phyloP scores from a whole-genome alignment of 176 grass and related monocot species.

The Aegilops longissima region DNA sequence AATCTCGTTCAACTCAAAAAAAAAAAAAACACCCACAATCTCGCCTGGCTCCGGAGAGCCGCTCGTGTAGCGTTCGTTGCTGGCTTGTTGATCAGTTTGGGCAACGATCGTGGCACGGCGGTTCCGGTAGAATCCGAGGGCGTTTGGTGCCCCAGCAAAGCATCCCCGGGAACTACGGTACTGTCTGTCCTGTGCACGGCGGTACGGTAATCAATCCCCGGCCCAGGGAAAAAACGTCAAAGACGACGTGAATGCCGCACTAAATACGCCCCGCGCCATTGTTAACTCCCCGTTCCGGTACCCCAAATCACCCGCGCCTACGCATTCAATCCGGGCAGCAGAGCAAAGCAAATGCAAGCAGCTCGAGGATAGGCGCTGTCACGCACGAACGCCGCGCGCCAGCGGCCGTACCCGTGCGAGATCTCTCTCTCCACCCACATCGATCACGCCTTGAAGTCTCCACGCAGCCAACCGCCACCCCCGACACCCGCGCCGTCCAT shows the following conservation, averaged over 20 bases:
- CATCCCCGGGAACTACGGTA: background rate
- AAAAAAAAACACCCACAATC: too few species aligned
- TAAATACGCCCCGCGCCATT: background rate
- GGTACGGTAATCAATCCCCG: background rate
- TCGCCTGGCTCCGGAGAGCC: too few species aligned
- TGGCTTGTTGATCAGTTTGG: background rate
- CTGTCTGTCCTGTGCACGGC: background rate
- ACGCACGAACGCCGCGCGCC: background rate
- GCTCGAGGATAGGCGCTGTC: background rate
- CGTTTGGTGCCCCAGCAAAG: background rate
- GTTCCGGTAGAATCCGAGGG: background rate
- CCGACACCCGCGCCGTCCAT: background rate
- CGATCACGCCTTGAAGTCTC: background rate
- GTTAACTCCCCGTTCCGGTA: background rate
- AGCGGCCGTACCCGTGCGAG: background rate
- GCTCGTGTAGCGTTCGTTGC: background rate
- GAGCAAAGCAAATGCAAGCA: slow-evolving; percentile 1
- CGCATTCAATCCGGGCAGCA: background rate
- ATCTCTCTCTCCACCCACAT: background rate
- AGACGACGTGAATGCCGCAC: slow-evolving; percentile 1
- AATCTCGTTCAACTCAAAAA: too few species aligned
- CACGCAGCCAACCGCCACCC: background rate
- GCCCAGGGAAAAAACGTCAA: slow-evolving; percentile 19
- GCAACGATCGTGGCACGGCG: too few species aligned
- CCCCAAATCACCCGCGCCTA: background rate